Percentiles rank a stretch among this genome's conserved stretches.
phyloP scores from a whole-genome alignment of 352 stramenopile species.

The Phytopythium mirpurense region DNA sequence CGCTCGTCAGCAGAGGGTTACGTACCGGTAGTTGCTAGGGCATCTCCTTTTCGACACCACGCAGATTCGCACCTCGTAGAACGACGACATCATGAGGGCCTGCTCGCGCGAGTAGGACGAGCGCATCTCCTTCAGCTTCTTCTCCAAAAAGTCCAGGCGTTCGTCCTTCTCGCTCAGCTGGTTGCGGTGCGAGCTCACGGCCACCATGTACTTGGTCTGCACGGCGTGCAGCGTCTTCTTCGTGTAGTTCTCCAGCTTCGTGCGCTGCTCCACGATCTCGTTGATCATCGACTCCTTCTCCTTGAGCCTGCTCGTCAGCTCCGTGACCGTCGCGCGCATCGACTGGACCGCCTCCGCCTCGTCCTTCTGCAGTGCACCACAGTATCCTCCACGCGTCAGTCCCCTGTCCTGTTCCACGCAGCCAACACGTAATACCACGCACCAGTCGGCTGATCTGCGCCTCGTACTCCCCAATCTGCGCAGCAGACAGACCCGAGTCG shows the following conservation, averaged over 20 bases:
- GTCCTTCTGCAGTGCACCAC: conserved; percentile 26
- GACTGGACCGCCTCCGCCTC: conserved; percentile 67
- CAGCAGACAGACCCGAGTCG: conserved; percentile 18
- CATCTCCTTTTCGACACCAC: no score
- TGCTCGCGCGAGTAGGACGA: conserved; percentile 80
- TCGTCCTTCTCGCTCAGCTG: conserved; percentile 86
- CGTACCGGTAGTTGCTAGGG: no score
- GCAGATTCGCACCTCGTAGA: conserved; percentile 65
- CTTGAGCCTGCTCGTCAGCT: conserved; percentile 83
- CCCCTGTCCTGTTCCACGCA: no score
- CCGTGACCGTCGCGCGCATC: conserved; percentile 66
- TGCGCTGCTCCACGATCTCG: conserved; percentile 76
- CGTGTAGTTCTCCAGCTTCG: conserved; percentile 89
- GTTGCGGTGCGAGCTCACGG: conserved; percentile 84
- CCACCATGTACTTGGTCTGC: conserved; percentile 90
- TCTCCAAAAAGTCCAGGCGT: conserved; percentile 79
- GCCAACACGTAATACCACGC: no score
- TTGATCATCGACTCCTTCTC: conserved; percentile 88
- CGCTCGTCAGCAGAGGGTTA: no score
- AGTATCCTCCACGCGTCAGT: conserved; percentile 11
- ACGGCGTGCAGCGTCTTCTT: conserved; percentile 89
- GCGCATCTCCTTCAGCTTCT: conserved; percentile 81
- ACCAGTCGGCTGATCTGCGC: conserved; percentile 68
- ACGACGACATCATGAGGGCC: conserved; percentile 85
- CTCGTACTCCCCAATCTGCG: conserved; percentile 66